Percentiles rank a stretch among this genome's conserved stretches.
Evolutionary conservation across 2,329 filamentous ascomycete species (phyloP).

Genomic region (Trichoderma sp.): DNA sequence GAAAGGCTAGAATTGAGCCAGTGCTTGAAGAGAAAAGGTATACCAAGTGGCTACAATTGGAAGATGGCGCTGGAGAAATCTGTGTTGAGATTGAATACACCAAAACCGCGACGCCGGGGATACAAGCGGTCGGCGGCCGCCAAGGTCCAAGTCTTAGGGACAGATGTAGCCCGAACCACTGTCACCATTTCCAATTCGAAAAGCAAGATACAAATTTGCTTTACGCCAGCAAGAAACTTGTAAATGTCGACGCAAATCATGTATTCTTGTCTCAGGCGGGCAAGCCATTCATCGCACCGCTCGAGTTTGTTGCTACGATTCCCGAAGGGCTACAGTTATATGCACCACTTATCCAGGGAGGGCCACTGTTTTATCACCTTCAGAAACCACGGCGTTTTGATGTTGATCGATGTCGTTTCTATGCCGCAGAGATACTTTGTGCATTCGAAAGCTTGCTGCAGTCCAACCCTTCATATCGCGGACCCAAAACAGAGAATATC

Average conservation of each 20-base stretch:
- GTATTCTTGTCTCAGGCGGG: background rate
- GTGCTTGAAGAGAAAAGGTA: background rate
- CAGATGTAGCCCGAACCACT: background rate
- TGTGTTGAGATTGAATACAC: background rate
- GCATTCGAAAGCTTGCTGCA: background rate
- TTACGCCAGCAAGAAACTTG: background rate
- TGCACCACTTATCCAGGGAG: background rate
- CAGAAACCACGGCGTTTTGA: background rate
- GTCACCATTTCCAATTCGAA: background rate
- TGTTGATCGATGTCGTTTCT: background rate
- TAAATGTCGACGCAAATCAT: background rate
- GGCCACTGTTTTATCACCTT: background rate
- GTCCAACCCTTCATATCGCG: background rate
- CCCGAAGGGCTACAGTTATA: background rate
- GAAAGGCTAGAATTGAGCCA: background rate
- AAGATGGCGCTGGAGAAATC: background rate
- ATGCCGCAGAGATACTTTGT: background rate
- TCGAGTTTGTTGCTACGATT: background rate
- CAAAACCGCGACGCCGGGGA: background rate
- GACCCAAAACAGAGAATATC: background rate
- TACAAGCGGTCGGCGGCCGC: background rate
- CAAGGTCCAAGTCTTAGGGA: background rate
- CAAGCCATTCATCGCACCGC: background rate
- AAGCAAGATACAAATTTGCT: background rate
- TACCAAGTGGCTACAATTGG: background rate